Evolutionary conservation across 257 asterid genomes (phyloP).

Genomic region (Solanum bulbocastanum): DNA sequence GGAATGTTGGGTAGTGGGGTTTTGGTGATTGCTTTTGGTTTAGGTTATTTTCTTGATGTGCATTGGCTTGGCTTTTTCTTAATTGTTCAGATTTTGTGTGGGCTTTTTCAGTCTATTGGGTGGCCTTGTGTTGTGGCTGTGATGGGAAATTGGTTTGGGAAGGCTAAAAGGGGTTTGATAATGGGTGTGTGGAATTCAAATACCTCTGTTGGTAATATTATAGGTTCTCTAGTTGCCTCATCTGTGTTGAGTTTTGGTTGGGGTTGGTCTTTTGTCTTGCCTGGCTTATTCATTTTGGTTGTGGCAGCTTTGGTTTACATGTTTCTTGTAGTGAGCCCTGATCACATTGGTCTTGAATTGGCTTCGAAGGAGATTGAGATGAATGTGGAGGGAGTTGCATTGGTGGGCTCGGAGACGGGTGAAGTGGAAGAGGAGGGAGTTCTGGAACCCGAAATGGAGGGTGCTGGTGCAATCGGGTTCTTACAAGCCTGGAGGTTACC

Average conservation of each 20-base stretch:
- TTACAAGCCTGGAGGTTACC: conserved; percentile 90
- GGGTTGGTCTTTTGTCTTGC: conserved; percentile 95
- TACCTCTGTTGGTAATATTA: conserved; percentile 74
- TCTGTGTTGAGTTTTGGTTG: conserved; percentile 74
- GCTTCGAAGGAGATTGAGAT: conserved; percentile 38
- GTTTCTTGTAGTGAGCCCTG: conserved; percentile 74
- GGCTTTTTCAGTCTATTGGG: conserved; percentile 85
- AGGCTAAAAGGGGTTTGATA: conserved; percentile 74
- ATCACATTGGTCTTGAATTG: conserved; percentile 45
- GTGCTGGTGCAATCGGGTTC: conserved; percentile 62
- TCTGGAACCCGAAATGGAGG: conserved; percentile 20
- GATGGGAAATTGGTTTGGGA: conserved; percentile 89
- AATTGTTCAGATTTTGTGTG: conserved; percentile 64
- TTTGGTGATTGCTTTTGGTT: conserved; percentile 53
- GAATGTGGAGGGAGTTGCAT: conserved; percentile 58
- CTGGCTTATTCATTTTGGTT: conserved; percentile 50
- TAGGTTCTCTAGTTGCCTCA: conserved; percentile 86
- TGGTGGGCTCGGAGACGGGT: conserved; percentile 32
- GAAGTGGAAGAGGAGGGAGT: conserved; percentile 27
- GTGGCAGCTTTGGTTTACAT: conserved; percentile 36
- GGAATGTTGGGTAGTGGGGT: conserved; percentile 93
- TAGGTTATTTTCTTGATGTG: conserved; percentile 70
- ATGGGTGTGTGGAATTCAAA: conserved; percentile 93
- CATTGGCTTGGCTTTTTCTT: conserved; percentile 52
- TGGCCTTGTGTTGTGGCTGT: conserved; percentile 97